These are phyloP conservation scores for Yueomyces sp. DNA, from an alignment of 1,139 yeast species.

Conservation along the genomic window DNA sequence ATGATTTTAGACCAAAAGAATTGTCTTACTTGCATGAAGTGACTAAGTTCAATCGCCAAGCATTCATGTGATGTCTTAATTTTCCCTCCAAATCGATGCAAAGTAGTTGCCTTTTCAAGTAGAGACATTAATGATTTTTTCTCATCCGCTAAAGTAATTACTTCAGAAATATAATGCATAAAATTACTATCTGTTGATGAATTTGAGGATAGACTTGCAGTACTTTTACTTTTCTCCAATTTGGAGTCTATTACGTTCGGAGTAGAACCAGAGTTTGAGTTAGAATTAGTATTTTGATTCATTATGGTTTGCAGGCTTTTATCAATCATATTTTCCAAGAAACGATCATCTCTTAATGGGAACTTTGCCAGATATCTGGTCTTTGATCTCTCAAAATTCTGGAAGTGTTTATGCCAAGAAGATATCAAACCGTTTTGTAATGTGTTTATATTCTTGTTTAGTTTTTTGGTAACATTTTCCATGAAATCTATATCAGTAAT, in stretches of 20 bases:
- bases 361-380: not conserved
- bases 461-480: not conserved
- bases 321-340: not conserved
- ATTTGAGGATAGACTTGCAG: not conserved
- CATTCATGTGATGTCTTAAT: slow-evolving; percentile 34
- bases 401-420: not conserved
- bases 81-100: slow-evolving; percentile 11
- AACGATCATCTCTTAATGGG: not conserved
- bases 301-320: not conserved
- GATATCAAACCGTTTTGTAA: not conserved
- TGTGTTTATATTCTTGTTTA: not conserved
- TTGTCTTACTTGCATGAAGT: slow-evolving; percentile 39
- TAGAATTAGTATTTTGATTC: too few species aligned
- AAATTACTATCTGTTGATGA: too few species aligned
- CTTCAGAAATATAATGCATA: too few species aligned
- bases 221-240: not conserved
- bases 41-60: slow-evolving; percentile 51
- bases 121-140: slow-evolving; percentile 24
- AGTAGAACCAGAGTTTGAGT: too few species aligned
- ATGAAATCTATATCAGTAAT: not conserved
- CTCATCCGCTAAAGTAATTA: slow-evolving; percentile 16
- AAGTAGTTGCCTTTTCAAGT: slow-evolving; percentile 6
- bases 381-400: not conserved
- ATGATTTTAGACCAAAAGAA: slow-evolving; percentile 26
- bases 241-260: too few species aligned